Evolutionary conservation across 2,329 filamentous ascomycete species (phyloP).

Genomic region (Macrophomina phaseolina): DNA sequence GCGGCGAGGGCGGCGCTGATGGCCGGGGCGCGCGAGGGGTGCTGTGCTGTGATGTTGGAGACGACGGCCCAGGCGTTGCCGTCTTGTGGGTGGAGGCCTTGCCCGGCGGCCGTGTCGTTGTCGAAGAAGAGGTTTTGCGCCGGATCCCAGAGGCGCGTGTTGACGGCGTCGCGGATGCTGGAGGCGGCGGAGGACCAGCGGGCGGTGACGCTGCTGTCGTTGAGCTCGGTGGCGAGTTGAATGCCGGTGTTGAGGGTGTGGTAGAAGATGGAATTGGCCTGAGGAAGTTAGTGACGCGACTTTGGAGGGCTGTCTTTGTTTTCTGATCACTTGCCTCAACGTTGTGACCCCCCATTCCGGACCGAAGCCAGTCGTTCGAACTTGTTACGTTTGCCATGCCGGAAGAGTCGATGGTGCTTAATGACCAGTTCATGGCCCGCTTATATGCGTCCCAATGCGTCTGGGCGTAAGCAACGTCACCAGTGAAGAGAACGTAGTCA

Average conservation of each 20-base stretch:
- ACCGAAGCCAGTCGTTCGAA: constrained; percentile 51
- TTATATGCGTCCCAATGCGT: constrained; percentile 52
- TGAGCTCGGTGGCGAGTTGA: background rate
- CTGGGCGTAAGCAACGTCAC: constrained; percentile 46
- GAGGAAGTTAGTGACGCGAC: background rate
- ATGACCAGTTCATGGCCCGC: constrained; percentile 49
- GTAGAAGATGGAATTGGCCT: constrained; percentile 46
- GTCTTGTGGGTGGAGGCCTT: constrained; percentile 54
- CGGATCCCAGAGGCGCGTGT: constrained; percentile 35
- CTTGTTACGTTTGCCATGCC: constrained; percentile 54
- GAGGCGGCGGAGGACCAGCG: constrained; percentile 33
- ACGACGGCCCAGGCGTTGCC: constrained; percentile 48
- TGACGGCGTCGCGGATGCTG: constrained; percentile 34
- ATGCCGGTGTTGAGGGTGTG: constrained; percentile 38
- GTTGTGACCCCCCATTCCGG: background rate
- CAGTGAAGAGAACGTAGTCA: constrained; percentile 49
- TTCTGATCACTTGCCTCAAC: background rate
- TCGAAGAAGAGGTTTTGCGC: constrained; percentile 44
- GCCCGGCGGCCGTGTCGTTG: constrained; percentile 46
- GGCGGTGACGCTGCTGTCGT: constrained; percentile 29
- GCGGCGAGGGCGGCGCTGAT: constrained; percentile 54
- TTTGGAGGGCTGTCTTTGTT: background rate
- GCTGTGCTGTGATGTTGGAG: constrained; percentile 53
- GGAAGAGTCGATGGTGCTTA: constrained; percentile 49
- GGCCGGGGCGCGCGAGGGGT: constrained; percentile 48